These are phyloP conservation scores for Astrothelium subdiscretum DNA, from an alignment of 495 filamentous ascomycete species.

Conservation along the genomic window DNA sequence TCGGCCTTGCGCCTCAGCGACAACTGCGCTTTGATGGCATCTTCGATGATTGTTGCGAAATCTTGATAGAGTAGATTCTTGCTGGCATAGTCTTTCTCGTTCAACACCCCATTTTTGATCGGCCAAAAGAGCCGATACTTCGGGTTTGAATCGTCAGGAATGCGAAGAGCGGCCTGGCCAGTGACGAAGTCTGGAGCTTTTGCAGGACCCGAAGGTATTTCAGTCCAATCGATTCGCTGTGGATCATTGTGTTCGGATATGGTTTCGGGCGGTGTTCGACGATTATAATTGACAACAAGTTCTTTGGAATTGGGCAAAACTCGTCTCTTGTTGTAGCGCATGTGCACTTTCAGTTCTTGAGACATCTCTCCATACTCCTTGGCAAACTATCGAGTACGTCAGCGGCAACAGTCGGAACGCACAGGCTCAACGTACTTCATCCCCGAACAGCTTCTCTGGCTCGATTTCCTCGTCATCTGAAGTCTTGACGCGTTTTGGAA, in stretches of 20 bases:
- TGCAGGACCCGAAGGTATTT: slow-evolving; percentile 48
- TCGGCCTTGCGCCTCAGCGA: slow-evolving; percentile 63
- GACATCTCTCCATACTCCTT: slow-evolving; percentile 72
- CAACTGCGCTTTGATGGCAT: slow-evolving; percentile 72
- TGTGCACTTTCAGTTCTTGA: slow-evolving; percentile 72
- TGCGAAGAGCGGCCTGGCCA: slow-evolving; percentile 68
- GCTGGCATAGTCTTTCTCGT: slow-evolving; percentile 75
- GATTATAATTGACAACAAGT: slow-evolving; percentile 83
- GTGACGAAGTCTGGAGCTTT: slow-evolving; percentile 60
- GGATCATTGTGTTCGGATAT: slow-evolving; percentile 93
- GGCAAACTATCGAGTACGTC: slow-evolving; percentile 40
- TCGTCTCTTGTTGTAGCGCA: slow-evolving; percentile 84
- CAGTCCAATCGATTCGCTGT: slow-evolving; percentile 88
- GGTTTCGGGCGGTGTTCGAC: slow-evolving; percentile 62
- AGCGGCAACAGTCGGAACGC: neutral
- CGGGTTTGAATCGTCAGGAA: slow-evolving; percentile 81
- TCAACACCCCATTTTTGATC: slow-evolving; percentile 71
- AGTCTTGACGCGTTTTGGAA: slow-evolving; percentile 74
- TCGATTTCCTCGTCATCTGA: slow-evolving; percentile 43
- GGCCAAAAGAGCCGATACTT: slow-evolving; percentile 90
- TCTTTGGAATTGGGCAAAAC: slow-evolving; percentile 94
- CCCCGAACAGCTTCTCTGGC: slow-evolving; percentile 72
- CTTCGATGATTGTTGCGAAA: slow-evolving; percentile 73
- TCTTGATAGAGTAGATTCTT: slow-evolving; percentile 70
- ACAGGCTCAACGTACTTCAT: slow-evolving; percentile 46